Evolutionary conservation across 208 protist genomes (phyloP).

Genomic region (Herpetomonas samuelpessoai): DNA sequence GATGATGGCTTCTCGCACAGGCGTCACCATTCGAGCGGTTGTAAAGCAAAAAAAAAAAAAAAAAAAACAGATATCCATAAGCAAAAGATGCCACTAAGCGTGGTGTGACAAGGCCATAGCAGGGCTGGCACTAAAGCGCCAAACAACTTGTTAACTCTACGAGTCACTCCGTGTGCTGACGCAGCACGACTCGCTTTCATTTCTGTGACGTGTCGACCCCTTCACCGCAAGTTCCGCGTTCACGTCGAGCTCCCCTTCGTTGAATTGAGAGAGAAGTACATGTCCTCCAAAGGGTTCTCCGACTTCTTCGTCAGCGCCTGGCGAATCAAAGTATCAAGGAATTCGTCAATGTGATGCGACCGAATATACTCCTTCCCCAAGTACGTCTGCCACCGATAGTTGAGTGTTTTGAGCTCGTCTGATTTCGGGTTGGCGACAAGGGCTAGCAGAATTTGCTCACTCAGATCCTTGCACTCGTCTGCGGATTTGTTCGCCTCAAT

Average conservation of each 20-base stretch:
- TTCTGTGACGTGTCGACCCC: too few relatives aligned
- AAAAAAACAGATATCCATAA: conserved; percentile 8
- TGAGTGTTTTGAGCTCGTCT: conserved; percentile 35
- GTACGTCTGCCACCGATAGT: conserved; percentile 63
- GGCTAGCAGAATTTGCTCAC: conserved; percentile 3
- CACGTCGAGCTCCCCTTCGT: conserved; percentile 7
- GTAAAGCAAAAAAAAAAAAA: too few relatives aligned
- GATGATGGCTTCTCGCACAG: too few relatives aligned
- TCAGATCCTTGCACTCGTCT: conserved; percentile 5
- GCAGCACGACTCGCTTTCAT: too few relatives aligned
- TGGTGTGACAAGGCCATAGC: too few relatives aligned
- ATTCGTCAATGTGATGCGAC: conserved; percentile 35
- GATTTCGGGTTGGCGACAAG: conserved; percentile 6
- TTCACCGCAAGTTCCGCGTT: neutral
- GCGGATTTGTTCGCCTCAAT: conserved; percentile 19
- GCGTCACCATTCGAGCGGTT: too few relatives aligned
- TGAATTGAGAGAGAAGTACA: conserved; percentile 32
- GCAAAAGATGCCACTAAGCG: too few relatives aligned
- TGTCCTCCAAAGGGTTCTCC: conserved; percentile 48
- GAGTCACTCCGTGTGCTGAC: too few relatives aligned
- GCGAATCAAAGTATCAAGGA: conserved; percentile 44
- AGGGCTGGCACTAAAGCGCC: too few relatives aligned
- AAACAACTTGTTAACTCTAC: too few relatives aligned
- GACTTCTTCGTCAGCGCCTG: conserved; percentile 41
- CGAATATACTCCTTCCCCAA: conserved; percentile 51